A percentile compares a stretch with the other conserved stretches of the same genome.
Conservation (phyloP, 2,329 filamentous ascomycete species). For the Colletotrichum chrysophilum region DNA sequence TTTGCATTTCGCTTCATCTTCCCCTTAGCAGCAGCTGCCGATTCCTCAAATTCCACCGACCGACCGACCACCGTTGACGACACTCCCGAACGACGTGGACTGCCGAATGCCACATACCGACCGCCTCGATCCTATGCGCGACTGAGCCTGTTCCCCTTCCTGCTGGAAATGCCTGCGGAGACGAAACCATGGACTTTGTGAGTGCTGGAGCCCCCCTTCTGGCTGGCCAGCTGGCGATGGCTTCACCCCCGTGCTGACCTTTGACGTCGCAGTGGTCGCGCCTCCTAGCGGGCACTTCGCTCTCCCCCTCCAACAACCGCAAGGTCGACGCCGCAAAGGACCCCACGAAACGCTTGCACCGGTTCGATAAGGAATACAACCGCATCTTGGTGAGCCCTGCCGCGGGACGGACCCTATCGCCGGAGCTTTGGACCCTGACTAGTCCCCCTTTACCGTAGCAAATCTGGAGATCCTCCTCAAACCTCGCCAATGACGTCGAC, state of each 20-base stretch:
- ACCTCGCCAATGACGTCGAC: constrained; percentile 64
- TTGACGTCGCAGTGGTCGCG: constrained; percentile 62
- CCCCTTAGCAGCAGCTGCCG: background rate
- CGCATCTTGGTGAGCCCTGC: constrained; percentile 58
- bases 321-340: constrained; percentile 64
- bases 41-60: background rate
- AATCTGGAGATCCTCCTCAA: constrained; percentile 67
- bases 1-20: background rate
- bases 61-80: background rate
- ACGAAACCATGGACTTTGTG: constrained; percentile 61
- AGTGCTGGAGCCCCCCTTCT: constrained; percentile 29
- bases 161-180: constrained; percentile 49
- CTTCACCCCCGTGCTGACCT: background rate
- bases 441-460: background rate
- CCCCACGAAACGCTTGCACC: constrained; percentile 67
- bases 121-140: background rate
- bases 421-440: background rate
- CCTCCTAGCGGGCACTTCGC: constrained; percentile 66
- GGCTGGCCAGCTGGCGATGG: background rate
- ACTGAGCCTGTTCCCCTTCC: background rate
- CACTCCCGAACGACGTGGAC: background rate
- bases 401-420: background rate
- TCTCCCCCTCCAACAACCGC: constrained; percentile 59
- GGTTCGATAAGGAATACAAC: constrained; percentile 71
- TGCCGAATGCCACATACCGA: background rate